These are phyloP conservation scores for Halophytophthora batemanensis DNA, from an alignment of 352 stramenopile genomes.

Conservation along the genomic window DNA sequence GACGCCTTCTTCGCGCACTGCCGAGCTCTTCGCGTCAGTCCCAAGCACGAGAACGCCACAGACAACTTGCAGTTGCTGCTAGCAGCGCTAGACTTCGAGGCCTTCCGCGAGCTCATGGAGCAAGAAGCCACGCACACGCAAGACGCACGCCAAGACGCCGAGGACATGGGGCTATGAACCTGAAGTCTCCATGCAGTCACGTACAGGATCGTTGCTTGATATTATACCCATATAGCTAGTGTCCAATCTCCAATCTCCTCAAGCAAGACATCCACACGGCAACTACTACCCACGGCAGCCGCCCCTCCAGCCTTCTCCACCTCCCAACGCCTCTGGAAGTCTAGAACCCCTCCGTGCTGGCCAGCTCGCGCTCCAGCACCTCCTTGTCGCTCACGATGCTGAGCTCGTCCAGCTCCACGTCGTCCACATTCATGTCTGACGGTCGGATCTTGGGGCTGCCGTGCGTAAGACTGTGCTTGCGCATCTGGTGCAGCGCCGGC, in stretches of 20 bases:
- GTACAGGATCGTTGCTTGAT: slow-evolving; percentile 25
- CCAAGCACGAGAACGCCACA: slow-evolving; percentile 33
- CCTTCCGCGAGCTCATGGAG: slow-evolving; percentile 55
- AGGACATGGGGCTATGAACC: slow-evolving; percentile 54
- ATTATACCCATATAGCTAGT: slow-evolving; percentile 35
- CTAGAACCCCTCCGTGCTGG: slow-evolving; percentile 49
- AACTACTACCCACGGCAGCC: background rate
- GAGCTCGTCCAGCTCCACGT: slow-evolving; percentile 46
- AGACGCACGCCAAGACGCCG: slow-evolving; percentile 40
- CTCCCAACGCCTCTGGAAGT: too few relatives aligned
- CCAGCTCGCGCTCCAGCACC: slow-evolving; percentile 62
- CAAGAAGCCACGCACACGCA: slow-evolving; percentile 44
- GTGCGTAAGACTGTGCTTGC: slow-evolving; percentile 68
- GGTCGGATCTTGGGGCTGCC: slow-evolving; percentile 64
- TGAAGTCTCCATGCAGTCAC: slow-evolving; percentile 2
- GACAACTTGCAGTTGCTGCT: slow-evolving; percentile 46
- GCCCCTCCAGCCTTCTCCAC: slow-evolving; percentile 1
- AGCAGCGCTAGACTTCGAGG: slow-evolving; percentile 49
- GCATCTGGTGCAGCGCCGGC: slow-evolving; percentile 69
- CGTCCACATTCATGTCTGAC: slow-evolving; percentile 74
- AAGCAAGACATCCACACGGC: slow-evolving; percentile 22
- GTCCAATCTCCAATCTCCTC: background rate
- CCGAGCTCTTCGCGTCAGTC: slow-evolving; percentile 22
- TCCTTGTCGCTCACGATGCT: slow-evolving; percentile 63
- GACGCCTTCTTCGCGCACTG: slow-evolving; percentile 57